Conservation (phyloP, 2,329 filamentous ascomycete genomes). For the Fusarium lyarnte region DNA sequence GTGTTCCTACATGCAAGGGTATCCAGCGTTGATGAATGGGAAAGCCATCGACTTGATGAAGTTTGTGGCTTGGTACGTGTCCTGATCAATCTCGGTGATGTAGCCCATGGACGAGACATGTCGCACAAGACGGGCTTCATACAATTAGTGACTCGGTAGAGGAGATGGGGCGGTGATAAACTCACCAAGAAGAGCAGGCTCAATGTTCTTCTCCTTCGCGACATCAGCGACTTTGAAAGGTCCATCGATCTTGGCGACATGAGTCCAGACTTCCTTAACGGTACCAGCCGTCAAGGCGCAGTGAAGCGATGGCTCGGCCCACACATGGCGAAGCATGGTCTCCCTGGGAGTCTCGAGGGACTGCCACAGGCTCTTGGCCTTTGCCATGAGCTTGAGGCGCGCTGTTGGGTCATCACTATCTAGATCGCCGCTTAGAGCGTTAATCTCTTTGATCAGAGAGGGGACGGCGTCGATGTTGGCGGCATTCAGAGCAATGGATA, state of each 20-base stretch:
- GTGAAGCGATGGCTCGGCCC: constrained; percentile 50
- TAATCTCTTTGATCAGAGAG: constrained; percentile 22
- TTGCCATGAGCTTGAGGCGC: constrained; percentile 46
- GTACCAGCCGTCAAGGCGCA: constrained; percentile 46
- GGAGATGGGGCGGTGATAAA: accelerated
- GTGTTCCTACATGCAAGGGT: constrained; percentile 43
- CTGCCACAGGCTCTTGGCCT: constrained; percentile 47
- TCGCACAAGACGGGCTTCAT: constrained; percentile 46
- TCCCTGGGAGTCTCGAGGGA: constrained; percentile 58
- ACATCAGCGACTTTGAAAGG: constrained; percentile 47
- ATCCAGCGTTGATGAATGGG: constrained; percentile 48
- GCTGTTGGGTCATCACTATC: constrained; percentile 17
- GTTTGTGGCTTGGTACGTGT: constrained; percentile 52
- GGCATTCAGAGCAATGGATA: constrained; percentile 23
- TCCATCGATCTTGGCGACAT: constrained; percentile 45
- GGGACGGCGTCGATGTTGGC: constrained; percentile 21
- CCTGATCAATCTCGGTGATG: constrained; percentile 47
- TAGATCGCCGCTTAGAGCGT: neutral
- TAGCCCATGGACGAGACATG: constrained; percentile 54
- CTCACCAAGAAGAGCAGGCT: constrained; percentile 10
- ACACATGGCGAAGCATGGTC: constrained; percentile 58
- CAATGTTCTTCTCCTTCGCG: constrained; percentile 34
- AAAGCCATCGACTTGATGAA: constrained; percentile 50
- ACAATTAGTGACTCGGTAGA: accelerated
- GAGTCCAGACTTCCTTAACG: constrained; percentile 50